Percentiles rank a stretch among this genome's conserved stretches.
Conservation (phyloP, 371 early-diverging fungal species). For the Mortierella sp. region DNA sequence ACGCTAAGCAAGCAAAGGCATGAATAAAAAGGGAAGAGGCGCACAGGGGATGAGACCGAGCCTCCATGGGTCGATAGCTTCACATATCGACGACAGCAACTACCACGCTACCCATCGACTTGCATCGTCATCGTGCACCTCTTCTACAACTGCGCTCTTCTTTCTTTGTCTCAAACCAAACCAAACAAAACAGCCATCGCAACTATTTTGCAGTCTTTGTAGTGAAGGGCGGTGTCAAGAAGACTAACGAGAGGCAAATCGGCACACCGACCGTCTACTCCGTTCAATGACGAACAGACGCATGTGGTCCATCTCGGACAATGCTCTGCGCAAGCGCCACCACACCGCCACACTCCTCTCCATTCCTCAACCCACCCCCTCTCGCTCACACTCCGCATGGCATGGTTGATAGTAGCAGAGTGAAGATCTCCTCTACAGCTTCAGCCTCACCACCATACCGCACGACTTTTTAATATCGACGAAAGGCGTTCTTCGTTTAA, state of each 20-base stretch:
- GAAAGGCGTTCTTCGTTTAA: neutral
- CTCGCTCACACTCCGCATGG: too few relatives aligned
- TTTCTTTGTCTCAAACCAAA: neutral
- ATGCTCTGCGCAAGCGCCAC: neutral
- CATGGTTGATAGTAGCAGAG: neutral
- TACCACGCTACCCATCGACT: neutral
- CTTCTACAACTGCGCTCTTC: neutral
- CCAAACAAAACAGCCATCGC: neutral
- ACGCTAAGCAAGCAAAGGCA: neutral
- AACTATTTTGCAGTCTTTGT: neutral
- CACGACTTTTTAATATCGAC: too few relatives aligned
- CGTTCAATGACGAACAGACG: neutral
- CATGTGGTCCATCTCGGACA: neutral
- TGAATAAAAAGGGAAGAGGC: neutral
- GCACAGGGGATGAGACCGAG: neutral
- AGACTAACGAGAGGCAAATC: neutral
- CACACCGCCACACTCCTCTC: neutral
- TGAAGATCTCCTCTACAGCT: neutral
- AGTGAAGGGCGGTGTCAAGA: neutral
- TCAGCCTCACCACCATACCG: neutral
- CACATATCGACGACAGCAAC: neutral
- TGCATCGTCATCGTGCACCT: neutral
- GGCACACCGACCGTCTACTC: neutral
- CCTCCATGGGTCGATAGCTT: neutral
- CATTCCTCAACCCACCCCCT: too few relatives aligned